Evolutionary conservation across 352 stramenopile genomes (phyloP), one percentile per base, ranked within the genome.

Genomic region (Globisporangium lucens): DNA sequence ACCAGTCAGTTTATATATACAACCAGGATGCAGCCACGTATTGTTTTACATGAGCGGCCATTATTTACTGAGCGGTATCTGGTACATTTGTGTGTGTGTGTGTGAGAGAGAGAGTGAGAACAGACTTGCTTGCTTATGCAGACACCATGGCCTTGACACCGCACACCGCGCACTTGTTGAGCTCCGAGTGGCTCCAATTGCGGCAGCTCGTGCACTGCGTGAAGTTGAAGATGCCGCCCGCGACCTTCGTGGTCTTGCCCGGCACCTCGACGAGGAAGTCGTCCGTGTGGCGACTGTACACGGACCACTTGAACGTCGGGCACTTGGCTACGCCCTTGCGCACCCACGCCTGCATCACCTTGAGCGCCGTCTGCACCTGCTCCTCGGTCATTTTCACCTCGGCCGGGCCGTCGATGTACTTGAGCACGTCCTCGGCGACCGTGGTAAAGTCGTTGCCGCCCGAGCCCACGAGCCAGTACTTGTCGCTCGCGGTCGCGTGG

Each of bases 341-440:
- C 9, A 55, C 24, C 47, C 47, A 55, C 47, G 20, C 47, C n/a
- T 27, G 47, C 47, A 55, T 55, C 9, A 55, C 47, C n/a, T 55
- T 22, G 47, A 55, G n/a, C 8, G 47, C 47, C 6, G 47, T 55
- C n/a, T 55, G n/a, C n/a, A 55, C n/a, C 47, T 55, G n/a, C 24
- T 55, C 20, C 47, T 55, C 47, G 47, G 47, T 55, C 47, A 55
- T 55, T n/a, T 55, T 55, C 8, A 55, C 47, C n/a, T 55, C 47
- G n/a, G 47, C 47, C 3, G 47, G 47, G 47, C 47, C 47, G 9
- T 55, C 47, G 9, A 55, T 55, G 47, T 55, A 55, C 47, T 55
- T 55, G 47, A 55, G 20, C 10, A 55, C 24, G 47, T 55, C 47
- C 47, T 55, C 24, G n/a, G 47, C 47, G 47, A 27, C 47, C 47